Base-by-base conservation (phyloP, 2,329 filamentous ascomycete genomes). In the Aspergillus sp. region DNA sequence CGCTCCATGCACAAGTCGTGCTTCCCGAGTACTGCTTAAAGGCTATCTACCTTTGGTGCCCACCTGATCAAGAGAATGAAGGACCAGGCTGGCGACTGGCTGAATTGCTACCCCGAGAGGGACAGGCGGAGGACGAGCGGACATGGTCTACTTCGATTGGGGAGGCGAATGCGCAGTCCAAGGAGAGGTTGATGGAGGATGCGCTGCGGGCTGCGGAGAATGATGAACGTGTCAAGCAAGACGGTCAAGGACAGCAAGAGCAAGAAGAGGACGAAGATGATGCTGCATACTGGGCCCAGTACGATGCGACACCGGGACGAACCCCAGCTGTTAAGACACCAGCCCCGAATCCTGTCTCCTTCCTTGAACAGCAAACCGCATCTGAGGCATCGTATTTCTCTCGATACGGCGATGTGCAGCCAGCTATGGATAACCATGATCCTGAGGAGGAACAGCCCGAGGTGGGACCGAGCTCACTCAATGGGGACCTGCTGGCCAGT, bases 281-380 rank as follows among this genome's bases (percentile, higher is more conserved):
- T 45, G 80, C 80, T 52, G 76, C 78, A 53, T 85, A 85, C 63
- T 85, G 82, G 82, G 80, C 78, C 3, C 75, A 77, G 55, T 84
- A 85, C 57, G 80, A 82, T 63, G 70, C 72, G 45, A 80, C 78
- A 2, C 78, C 79, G 1, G 71, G 70, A 27, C 61, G 70, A 43
- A 79, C 77, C 10, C 78, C 78, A 7, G 68, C 69, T 1, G 56
- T 59, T 32, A 70, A 72, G 46, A 62, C 57, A 47, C 66, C 67
- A 33, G 67, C 59, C 7, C 58, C 65, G 2, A 59, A 52, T 45
- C 44, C 49, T 5, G 38, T 51, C 15, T 58, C 59, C n/a, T 59
- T 61, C 22, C 45, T 54, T 9, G 53, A 61, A 27, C 54, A 64
- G 46, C 54, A 68, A 57, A 58, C 54, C 10, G 63, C 69, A 5